Conservation (phyloP, 1,139 yeast species). For the Blastobotrys malaysiensis region DNA sequence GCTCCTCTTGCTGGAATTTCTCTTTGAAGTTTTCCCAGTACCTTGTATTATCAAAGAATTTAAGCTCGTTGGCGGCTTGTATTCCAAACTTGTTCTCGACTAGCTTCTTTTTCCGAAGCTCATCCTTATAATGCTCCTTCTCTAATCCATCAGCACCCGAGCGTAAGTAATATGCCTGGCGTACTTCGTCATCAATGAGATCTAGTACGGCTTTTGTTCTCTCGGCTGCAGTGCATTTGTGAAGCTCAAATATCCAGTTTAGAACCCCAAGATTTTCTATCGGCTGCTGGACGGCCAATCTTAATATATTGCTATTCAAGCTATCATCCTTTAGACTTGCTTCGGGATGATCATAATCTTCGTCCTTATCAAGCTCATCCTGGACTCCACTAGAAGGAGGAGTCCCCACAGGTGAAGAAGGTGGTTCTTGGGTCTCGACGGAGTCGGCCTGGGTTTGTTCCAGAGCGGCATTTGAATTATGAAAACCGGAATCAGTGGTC, state of each 20-base stretch:
- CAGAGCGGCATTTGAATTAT: neutral
- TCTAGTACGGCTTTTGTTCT: neutral
- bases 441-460: neutral
- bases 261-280: neutral
- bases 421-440: neutral
- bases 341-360: neutral
- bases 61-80: neutral
- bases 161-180: neutral
- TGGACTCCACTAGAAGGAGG: neutral
- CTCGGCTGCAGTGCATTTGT: neutral
- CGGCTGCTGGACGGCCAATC: neutral
- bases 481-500: neutral
- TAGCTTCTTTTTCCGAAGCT: neutral
- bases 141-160: neutral
- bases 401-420: neutral
- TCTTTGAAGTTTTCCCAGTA: neutral
- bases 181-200: neutral
- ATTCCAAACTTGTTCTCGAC: neutral
- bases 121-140: neutral
- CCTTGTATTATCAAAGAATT: neutral
- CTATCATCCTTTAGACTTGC: neutral
- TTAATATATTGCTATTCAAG: neutral
- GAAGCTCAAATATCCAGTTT: neutral
- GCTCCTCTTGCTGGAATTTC: neutral
- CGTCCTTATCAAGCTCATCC: neutral